Percentiles rank a stretch among this genome's conserved stretches.
phyloP scores from a whole-genome alignment of 768 basidiomycete species.

The Strobilomyces echinocephalus region DNA sequence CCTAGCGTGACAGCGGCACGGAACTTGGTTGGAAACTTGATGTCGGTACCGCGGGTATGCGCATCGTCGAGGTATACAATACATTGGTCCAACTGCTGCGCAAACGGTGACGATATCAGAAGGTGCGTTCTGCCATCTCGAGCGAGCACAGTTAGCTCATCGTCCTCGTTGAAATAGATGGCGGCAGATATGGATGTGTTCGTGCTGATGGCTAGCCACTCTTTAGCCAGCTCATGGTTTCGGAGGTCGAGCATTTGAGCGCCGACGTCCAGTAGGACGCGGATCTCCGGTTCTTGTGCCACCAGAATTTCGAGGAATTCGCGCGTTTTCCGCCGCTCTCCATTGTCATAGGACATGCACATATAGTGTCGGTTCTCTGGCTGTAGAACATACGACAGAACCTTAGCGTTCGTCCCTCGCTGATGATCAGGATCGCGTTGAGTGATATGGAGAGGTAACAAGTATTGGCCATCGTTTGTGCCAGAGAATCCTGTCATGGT shows the following conservation, averaged over 20 bases:
- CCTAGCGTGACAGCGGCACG: too few species aligned
- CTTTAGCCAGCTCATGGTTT: not conserved
- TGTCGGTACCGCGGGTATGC: too few species aligned
- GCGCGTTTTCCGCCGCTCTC: constrained; percentile 11
- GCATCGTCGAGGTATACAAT: too few species aligned
- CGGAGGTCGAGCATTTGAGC: constrained; percentile 38
- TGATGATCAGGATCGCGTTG: too few species aligned
- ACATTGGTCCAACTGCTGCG: too few species aligned
- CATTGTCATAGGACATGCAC: constrained; percentile 4
- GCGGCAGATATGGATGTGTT: not conserved
- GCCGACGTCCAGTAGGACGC: constrained; percentile 35
- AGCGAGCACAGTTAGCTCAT: not conserved
- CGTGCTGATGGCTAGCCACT: not conserved
- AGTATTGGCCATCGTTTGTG: constrained; percentile 38
- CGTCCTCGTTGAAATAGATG: not conserved
- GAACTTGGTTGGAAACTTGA: too few species aligned
- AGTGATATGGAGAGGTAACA: constrained; percentile 31
- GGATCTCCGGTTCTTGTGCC: constrained; percentile 25
- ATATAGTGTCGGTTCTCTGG: constrained; percentile 9
- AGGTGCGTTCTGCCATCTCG: not conserved
- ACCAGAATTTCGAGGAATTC: constrained; percentile 30
- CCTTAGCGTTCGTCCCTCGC: constrained; percentile 4
- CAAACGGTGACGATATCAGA: too few species aligned
- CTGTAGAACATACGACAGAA: too few species aligned
- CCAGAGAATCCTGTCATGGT: constrained; percentile 33